Evolutionary conservation across 2,329 filamentous ascomycete genomes (phyloP).

Genomic region (Colletotrichum somersetense): DNA sequence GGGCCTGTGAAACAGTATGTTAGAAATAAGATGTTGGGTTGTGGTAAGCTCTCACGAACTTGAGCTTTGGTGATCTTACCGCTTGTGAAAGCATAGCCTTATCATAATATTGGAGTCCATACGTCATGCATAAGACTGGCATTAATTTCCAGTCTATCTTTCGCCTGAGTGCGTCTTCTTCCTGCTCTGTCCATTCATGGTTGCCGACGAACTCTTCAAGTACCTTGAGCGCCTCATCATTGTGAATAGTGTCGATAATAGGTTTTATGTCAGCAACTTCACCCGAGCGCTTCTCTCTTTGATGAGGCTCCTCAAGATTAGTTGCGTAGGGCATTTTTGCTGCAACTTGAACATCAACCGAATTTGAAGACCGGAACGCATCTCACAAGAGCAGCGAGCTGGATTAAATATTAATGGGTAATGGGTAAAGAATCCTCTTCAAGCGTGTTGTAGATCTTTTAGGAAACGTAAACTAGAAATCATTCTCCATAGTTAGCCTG

Average conservation of each 20-base stretch:
- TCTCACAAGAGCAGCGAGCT: too few relatives aligned
- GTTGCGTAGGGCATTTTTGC: neutral
- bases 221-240: neutral
- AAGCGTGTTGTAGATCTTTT: neutral
- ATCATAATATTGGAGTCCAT: constrained; percentile 50
- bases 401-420: neutral
- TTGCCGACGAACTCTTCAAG: neutral
- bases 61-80: constrained; percentile 48
- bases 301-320: neutral
- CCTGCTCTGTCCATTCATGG: neutral
- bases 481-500: neutral
- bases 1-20: neutral
- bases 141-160: constrained; percentile 59
- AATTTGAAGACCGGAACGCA: neutral
- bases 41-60: neutral
- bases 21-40: neutral
- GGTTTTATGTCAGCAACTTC: neutral
- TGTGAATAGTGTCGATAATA: neutral
- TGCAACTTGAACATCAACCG: neutral
- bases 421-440: neutral
- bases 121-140: constrained; percentile 54
- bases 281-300: neutral
- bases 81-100: constrained; percentile 45
- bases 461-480: neutral
- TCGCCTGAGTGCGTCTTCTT: constrained; percentile 51